These are phyloP conservation scores for Fusarium irregulare DNA, from an alignment of 2,329 filamentous ascomycete genomes.

Conservation along the genomic window DNA sequence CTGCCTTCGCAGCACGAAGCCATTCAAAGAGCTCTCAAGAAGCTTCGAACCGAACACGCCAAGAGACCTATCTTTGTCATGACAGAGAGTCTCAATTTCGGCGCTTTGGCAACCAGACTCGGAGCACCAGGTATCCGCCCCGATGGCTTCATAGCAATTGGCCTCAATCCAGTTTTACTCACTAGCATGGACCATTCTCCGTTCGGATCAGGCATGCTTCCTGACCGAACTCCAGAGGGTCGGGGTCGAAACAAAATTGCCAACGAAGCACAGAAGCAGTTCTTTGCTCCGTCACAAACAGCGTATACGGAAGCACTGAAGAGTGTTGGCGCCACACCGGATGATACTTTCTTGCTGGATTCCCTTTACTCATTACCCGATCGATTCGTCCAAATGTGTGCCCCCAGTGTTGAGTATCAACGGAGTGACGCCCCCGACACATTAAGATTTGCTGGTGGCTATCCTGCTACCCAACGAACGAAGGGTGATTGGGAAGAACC, in stretches of 20 bases:
- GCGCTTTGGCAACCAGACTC: background rate
- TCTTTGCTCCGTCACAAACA: background rate
- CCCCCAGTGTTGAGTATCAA: constrained; percentile 2
- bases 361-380: background rate
- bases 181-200: constrained; percentile 5
- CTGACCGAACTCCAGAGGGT: background rate
- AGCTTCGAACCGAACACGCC: background rate
- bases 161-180: background rate
- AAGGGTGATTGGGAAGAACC: background rate
- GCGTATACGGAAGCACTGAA: background rate
- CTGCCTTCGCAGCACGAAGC: background rate
- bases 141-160: constrained; percentile 6
- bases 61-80: background rate
- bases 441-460: constrained; percentile 1
- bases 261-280: background rate
- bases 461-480: background rate
- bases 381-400: constrained; percentile 1
- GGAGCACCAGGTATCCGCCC: background rate
- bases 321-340: background rate
- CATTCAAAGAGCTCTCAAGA: background rate
- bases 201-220: constrained; percentile 5
- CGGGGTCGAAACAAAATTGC: background rate
- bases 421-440: background rate
- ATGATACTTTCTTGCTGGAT: background rate
- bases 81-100: constrained; percentile 6